These are phyloP conservation scores for Gracilaria domingensis DNA, from an alignment of 23 red algal species.

Conservation along the genomic window DNA sequence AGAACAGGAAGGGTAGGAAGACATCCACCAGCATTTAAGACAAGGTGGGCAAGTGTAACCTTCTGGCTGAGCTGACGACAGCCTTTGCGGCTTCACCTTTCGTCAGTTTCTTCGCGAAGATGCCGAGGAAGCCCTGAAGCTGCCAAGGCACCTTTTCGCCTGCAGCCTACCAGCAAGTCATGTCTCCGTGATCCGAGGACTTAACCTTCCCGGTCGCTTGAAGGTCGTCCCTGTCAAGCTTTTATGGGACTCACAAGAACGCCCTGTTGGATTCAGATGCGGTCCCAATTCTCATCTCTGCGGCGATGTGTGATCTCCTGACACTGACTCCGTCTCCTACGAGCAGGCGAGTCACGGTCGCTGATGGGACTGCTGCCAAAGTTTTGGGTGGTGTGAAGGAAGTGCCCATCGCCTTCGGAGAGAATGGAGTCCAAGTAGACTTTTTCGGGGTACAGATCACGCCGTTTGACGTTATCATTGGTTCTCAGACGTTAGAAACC, in stretches of 20 bases:
- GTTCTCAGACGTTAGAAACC: not conserved
- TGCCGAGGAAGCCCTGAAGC: slow-evolving; percentile 3
- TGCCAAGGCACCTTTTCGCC: not conserved
- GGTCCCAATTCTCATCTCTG: not conserved
- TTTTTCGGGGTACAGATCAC: not conserved
- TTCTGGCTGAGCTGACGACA: not conserved
- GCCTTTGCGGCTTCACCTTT: slow-evolving; percentile 22
- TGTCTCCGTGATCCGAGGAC: not conserved
- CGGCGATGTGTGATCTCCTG: not conserved
- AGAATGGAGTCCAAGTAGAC: not conserved
- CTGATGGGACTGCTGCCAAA: not conserved
- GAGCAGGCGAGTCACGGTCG: slow-evolving; percentile 7
- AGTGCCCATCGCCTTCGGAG: not conserved
- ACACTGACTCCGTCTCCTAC: not conserved
- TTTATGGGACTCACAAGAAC: not conserved
- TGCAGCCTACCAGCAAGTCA: not conserved
- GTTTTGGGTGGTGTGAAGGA: not conserved
- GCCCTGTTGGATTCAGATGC: slow-evolving; percentile 31
- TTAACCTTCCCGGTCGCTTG: not conserved
- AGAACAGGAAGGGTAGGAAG: not conserved
- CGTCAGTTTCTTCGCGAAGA: slow-evolving; percentile 12
- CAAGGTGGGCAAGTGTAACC: not conserved
- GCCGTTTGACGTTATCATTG: slow-evolving; percentile 19
- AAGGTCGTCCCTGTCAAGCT: not conserved
- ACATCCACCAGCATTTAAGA: not conserved